phyloP scores from a whole-genome alignment of 768 basidiomycete genomes.

The Termitomyces sp. region DNA sequence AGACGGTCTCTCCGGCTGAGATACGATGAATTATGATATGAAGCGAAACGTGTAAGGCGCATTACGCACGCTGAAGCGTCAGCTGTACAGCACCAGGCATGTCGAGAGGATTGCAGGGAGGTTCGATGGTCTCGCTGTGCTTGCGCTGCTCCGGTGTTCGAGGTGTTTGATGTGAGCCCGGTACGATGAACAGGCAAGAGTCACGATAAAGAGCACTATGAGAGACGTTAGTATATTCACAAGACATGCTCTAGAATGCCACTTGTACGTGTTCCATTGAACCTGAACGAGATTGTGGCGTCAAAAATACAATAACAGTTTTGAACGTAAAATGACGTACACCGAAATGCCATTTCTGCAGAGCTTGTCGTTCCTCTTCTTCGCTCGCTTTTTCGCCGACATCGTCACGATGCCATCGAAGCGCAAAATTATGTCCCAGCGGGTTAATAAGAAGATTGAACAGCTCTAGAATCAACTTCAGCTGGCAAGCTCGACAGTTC shows the following conservation, averaged over 20 bases:
- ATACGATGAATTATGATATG: not conserved
- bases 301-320: not conserved
- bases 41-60: not conserved
- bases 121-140: slow-evolving; percentile 42
- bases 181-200: slow-evolving; percentile 65
- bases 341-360: slow-evolving; percentile 58
- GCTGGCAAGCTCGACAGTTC: not conserved
- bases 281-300: slow-evolving; percentile 32
- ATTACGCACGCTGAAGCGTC: slow-evolving; percentile 43
- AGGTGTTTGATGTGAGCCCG: slow-evolving; percentile 54
- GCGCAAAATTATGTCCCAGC: slow-evolving; percentile 52
- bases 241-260: not conserved
- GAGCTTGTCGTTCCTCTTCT: slow-evolving; percentile 54
- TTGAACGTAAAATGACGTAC: slow-evolving; percentile 31
- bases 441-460: slow-evolving; percentile 79
- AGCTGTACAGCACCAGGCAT: slow-evolving; percentile 68
- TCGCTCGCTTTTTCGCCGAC: slow-evolving; percentile 49
- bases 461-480: slow-evolving; percentile 38
- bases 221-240: not conserved
- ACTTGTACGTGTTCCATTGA: slow-evolving; percentile 78
- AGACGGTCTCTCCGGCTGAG: slow-evolving; percentile 68
- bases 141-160: slow-evolving; percentile 53
- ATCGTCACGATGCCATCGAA: slow-evolving; percentile 81
- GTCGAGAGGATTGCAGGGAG: slow-evolving; percentile 51
- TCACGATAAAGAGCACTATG: slow-evolving; percentile 64